phyloP scores from a whole-genome alignment of 129 eudicot species.

The Dittrichia graveolens region DNA sequence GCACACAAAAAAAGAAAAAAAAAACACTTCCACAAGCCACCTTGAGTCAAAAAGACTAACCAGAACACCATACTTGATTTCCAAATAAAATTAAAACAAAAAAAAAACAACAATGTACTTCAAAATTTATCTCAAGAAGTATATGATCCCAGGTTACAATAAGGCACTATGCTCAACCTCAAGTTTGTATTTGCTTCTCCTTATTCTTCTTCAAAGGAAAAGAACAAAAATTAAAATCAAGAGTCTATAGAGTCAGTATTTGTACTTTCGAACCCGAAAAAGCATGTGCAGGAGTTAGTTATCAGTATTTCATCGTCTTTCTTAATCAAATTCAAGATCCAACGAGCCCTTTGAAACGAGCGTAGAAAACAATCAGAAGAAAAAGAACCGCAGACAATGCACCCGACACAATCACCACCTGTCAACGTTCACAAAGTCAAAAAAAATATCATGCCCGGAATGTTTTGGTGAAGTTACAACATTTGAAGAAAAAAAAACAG shows the following conservation, averaged over 20 bases:
- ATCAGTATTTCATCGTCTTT: conserved; percentile 9
- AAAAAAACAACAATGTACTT: neutral
- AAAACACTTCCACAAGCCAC: too few relatives aligned
- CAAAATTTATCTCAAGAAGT: conserved; percentile 7
- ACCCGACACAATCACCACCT: conserved; percentile 73
- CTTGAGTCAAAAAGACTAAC: too few relatives aligned
- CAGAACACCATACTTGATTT: too few relatives aligned
- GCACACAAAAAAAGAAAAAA: too few relatives aligned
- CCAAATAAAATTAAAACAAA: neutral
- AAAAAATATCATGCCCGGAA: neutral
- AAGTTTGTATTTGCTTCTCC: conserved; percentile 36
- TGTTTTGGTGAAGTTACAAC: neutral
- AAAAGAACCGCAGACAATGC: conserved; percentile 47
- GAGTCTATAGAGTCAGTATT: conserved; percentile 26
- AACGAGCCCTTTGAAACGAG: conserved; percentile 86
- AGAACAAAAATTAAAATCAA: conserved; percentile 17
- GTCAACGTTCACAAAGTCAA: conserved; percentile 13
- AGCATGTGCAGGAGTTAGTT: conserved; percentile 28
- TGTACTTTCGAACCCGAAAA: conserved; percentile 25
- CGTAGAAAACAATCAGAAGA: conserved; percentile 57
- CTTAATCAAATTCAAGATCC: conserved; percentile 57
- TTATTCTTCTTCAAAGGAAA: conserved; percentile 11
- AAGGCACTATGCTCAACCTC: conserved; percentile 32
- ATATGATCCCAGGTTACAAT: conserved; percentile 23
- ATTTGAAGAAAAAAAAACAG: neutral